Percentiles rank a stretch among this genome's conserved stretches.
Evolutionary conservation across 192 early-diverging fungal genomes (phyloP).

Genomic region (Dissophora ornata): DNA sequence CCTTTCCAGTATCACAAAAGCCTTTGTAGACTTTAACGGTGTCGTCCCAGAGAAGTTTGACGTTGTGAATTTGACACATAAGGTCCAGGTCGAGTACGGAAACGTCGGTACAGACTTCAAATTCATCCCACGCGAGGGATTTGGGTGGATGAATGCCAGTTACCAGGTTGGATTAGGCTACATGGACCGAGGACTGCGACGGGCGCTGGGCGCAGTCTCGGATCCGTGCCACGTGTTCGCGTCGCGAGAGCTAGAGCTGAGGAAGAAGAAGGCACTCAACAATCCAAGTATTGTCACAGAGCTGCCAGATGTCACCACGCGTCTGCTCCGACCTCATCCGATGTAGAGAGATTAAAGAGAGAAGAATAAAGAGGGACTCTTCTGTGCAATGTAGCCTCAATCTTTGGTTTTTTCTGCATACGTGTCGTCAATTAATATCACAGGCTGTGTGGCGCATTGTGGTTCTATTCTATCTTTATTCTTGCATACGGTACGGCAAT

Average conservation of each 20-base stretch:
- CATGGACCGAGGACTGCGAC: constrained; percentile 74
- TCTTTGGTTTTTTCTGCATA: not conserved
- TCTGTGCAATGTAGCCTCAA: no score
- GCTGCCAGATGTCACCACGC: constrained; percentile 41
- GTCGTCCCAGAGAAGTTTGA: constrained; percentile 99
- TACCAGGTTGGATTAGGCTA: constrained; percentile 86
- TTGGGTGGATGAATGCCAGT: constrained; percentile 99
- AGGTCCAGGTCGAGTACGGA: constrained; percentile 95
- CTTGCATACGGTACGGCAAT: no score
- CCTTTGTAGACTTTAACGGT: constrained; percentile 97
- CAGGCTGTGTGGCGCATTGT: no score
- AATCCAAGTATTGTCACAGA: constrained; percentile 17
- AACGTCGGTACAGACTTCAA: constrained; percentile 96
- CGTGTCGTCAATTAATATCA: not conserved
- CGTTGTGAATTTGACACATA: constrained; percentile 90
- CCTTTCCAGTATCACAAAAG: constrained; percentile 77
- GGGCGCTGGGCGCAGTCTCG: constrained; percentile 75
- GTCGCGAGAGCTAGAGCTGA: not conserved
- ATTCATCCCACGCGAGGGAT: constrained; percentile 93
- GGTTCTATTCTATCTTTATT: no score
- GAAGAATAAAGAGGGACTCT: not conserved
- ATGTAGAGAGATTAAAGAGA: not conserved
- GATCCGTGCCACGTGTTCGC: constrained; percentile 37
- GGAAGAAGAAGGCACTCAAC: not conserved
- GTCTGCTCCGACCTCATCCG: constrained; percentile 19